A percentile compares a stretch with the other conserved stretches of the same genome.
These are phyloP conservation scores for Petasospora fabianii DNA, from an alignment of 1,139 yeast species.

Conservation along the genomic window DNA sequence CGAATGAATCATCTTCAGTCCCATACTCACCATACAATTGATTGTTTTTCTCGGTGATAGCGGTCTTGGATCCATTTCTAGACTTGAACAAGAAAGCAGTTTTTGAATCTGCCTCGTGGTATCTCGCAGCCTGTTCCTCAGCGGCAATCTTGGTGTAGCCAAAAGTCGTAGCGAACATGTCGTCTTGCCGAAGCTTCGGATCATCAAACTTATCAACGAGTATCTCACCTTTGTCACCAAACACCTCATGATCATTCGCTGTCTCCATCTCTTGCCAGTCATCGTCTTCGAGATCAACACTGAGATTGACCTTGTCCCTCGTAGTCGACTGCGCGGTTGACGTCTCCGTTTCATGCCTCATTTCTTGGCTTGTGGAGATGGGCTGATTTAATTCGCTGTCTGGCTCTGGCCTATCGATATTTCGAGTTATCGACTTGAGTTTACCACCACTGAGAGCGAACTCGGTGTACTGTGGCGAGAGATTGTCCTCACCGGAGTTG, in stretches of 20 bases:
- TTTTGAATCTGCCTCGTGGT: constrained; percentile 67
- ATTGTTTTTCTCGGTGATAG: no score
- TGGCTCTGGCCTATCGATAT: not conserved
- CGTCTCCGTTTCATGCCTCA: not conserved
- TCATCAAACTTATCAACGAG: constrained; percentile 22
- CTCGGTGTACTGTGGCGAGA: constrained; percentile 16
- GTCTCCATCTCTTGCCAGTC: constrained; percentile 62
- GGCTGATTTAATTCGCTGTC: no score
- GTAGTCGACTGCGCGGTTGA: not conserved
- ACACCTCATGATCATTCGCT: constrained; percentile 53
- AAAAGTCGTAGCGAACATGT: constrained; percentile 26
- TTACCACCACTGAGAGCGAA: constrained; percentile 22
- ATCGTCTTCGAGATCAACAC: constrained; percentile 16
- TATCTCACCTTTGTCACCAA: constrained; percentile 49
- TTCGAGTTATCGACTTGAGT: constrained; percentile 6
- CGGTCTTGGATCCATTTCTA: not conserved
- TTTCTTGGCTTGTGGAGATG: no score
- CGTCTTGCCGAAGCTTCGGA: constrained; percentile 29
- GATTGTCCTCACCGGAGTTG: not conserved
- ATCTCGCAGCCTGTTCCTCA: constrained; percentile 80
- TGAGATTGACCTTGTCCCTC: constrained; percentile 5
- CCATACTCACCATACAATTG: no score
- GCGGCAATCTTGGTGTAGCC: constrained; percentile 91
- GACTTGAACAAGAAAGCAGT: constrained; percentile 75
- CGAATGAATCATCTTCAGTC: constrained; percentile 28